A percentile compares a stretch with the other conserved stretches of the same genome.
Conservation (phyloP, 1,284 basidiomycete genomes). For the Baeospora myosura region DNA sequence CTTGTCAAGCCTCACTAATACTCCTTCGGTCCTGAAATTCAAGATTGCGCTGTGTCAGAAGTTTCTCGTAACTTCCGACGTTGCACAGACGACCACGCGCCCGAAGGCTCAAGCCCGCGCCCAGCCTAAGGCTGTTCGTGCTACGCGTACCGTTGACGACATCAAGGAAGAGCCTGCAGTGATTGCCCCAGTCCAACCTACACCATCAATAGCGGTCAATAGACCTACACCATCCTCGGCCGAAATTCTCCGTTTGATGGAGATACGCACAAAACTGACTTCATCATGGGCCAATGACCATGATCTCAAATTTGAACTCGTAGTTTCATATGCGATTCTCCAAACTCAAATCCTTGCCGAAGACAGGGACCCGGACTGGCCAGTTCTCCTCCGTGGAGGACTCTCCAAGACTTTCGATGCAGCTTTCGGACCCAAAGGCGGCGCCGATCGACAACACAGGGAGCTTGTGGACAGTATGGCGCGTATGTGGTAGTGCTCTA, state of each 20-base stretch:
- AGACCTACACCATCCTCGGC: constrained; percentile 19
- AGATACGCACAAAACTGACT: constrained; percentile 10
- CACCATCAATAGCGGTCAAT: constrained; percentile 21
- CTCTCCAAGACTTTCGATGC: too few species aligned
- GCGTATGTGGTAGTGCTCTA: too few species aligned
- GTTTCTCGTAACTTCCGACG: constrained; percentile 25
- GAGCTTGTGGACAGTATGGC: too few species aligned
- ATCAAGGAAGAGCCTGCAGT: constrained; percentile 15
- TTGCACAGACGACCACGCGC: constrained; percentile 3
- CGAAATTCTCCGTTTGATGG: constrained; percentile 31
- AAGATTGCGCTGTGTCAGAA: constrained; percentile 44
- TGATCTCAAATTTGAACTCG: constrained; percentile 30
- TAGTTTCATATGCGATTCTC: constrained; percentile 38
- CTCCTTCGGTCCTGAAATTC: constrained; percentile 34
- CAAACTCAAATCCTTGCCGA: constrained; percentile 25
- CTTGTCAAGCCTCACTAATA: constrained; percentile 35
- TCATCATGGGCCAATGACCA: background rate
- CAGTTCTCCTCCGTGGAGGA: constrained; percentile 23
- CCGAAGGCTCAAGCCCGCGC: constrained; percentile 25
- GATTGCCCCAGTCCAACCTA: constrained; percentile 13
- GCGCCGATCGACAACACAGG: too few species aligned
- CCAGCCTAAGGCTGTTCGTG: constrained; percentile 25
- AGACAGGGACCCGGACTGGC: constrained; percentile 41
- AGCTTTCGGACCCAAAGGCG: constrained; percentile 24
- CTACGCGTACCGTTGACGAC: constrained; percentile 5